Evolutionary conservation across 805 yeast genomes (phyloP).

Genomic region (Cephaloascus albidus): DNA sequence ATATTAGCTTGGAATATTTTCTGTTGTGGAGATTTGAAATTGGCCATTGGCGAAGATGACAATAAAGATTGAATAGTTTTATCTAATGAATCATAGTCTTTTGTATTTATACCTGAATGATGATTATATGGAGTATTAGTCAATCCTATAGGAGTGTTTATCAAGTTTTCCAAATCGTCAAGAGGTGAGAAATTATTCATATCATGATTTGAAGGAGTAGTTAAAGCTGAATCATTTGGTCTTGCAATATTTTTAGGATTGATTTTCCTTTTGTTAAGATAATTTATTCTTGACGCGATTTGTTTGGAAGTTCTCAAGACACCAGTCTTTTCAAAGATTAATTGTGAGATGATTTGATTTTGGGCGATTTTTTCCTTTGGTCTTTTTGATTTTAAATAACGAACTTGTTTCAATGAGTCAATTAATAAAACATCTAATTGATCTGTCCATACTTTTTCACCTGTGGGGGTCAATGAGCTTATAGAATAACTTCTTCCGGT

Average conservation of each 20-base stretch:
- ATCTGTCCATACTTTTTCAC: neutral
- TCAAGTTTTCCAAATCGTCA: neutral
- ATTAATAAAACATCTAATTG: neutral
- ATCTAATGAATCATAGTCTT: neutral
- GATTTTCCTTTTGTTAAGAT: neutral
- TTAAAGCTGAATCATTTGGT: neutral
- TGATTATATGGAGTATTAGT: neutral
- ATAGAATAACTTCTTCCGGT: neutral
- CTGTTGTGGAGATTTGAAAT: neutral
- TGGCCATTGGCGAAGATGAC: neutral
- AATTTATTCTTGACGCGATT: slow-evolving; percentile 12
- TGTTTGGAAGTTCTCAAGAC: slow-evolving; percentile 26
- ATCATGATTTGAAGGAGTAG: neutral
- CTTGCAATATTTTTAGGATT: neutral
- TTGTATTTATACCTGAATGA: neutral
- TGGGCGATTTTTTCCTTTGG: slow-evolving; percentile 8
- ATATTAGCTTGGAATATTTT: neutral
- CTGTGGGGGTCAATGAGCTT: neutral
- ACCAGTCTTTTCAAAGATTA: slow-evolving; percentile 26
- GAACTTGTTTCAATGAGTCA: neutral
- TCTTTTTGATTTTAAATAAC: neutral
- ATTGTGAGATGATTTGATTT: slow-evolving; percentile 28
- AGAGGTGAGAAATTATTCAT: neutral
- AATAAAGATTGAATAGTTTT: neutral
- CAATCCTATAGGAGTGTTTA: neutral